phyloP scores from a whole-genome alignment of 116 monocot species.

The Dioscorea cayenensis region DNA sequence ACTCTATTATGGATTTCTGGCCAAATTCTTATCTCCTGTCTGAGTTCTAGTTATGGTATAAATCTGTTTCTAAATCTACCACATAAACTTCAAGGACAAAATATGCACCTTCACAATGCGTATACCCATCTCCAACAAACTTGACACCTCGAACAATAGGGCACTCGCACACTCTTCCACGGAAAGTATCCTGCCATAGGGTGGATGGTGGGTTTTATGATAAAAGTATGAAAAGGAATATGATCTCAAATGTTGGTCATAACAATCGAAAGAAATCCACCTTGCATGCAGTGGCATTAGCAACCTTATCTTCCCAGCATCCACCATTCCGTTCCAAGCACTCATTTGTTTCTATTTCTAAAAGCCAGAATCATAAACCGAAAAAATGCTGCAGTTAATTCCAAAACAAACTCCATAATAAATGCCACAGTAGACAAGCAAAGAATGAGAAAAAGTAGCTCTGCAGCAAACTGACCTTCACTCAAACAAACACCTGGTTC shows the following conservation, averaged over 20 bases:
- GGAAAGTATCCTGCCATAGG: slow-evolving; percentile 71
- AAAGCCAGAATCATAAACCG: background rate
- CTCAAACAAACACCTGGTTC: slow-evolving; percentile 91
- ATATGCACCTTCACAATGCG: slow-evolving; percentile 76
- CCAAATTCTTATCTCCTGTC: too few relatives aligned
- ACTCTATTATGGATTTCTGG: too few relatives aligned
- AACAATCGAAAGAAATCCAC: slow-evolving; percentile 20
- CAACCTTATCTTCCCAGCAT: slow-evolving; percentile 80
- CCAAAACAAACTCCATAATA: background rate
- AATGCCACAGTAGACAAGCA: background rate
- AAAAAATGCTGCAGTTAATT: background rate
- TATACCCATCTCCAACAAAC: slow-evolving; percentile 94
- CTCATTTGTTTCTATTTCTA: slow-evolving; percentile 76
- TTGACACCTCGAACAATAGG: slow-evolving; percentile 76
- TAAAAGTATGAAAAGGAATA: background rate
- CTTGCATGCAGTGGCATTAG: slow-evolving; percentile 90
- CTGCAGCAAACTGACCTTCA: slow-evolving; percentile 41
- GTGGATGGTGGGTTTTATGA: background rate
- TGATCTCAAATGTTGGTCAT: background rate
- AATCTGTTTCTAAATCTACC: background rate
- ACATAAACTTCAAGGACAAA: background rate
- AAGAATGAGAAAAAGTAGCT: background rate
- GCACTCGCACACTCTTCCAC: slow-evolving; percentile 92
- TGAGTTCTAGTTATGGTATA: too few relatives aligned
- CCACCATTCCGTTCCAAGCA: slow-evolving; percentile 87